Evolutionary conservation across 305 asterid genomes (phyloP), one percentile per base, ranked within the genome.

Genomic region (Fraxinus velutina): DNA sequence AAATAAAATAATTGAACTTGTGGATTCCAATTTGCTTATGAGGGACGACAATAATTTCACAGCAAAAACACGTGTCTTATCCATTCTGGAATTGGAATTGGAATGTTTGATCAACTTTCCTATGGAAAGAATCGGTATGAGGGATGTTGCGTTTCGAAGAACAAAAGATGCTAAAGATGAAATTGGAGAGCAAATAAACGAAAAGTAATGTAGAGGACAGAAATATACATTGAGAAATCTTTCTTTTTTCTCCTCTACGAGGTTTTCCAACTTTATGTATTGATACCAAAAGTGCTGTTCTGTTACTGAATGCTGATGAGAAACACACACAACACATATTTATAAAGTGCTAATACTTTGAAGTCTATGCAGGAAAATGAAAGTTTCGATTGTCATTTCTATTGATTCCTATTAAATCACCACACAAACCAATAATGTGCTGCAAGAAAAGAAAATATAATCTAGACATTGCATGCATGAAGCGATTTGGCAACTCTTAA

Each of bases 31-130:
- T 60, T 66, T 78, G 39, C 13, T 60, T 6, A n/a, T 10, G 6
- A 72, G 42, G 8, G 75, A 78, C 9, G 75, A 22, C 9, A n/a
- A 37, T 3, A 15, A 78, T 78, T n/a, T 62, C 75, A 5, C 33
- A 19, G 76, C 62, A 27, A 64, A 19, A 7, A 30, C 0, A 77
- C 55, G 62, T 52, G 64, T 77, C 47, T 13, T 33, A 30, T 55
- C 80, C 37, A 55, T 52, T 55, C 22, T 77, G 44, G 24, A 34
- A 22, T 12, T 77, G 72, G 72, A 77, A 29, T 77, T 77, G 72
- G 72, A 77, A 29, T 77, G 80, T 50, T 21, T 77, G 72, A 32
- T 19, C 10, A 15, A 77, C 7, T 34, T 13, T 21, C 73, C 80
- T 29, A 62, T 5, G 32, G 72, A 52, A 12, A 77, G 80, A 17